phyloP scores from a whole-genome alignment of 495 filamentous ascomycete species.

The Penicillium desertorum region DNA sequence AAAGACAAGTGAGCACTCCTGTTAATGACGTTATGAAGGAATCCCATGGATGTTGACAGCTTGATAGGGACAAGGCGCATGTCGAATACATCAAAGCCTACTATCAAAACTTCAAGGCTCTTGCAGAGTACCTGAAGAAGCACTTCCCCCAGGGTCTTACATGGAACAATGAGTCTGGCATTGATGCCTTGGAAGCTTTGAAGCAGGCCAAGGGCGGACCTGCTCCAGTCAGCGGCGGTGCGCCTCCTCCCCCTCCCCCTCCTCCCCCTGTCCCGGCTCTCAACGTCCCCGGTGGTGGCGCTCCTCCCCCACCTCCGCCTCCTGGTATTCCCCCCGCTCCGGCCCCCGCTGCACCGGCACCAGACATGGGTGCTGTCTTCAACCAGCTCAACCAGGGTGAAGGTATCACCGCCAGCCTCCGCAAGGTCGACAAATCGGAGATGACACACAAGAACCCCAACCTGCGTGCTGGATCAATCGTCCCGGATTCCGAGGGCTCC shows the following conservation, averaged over 20 bases:
- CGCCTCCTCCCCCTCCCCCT: conserved; percentile 53
- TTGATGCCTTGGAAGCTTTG: conserved; percentile 69
- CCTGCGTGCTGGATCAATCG: conserved; percentile 70
- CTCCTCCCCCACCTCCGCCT: conserved; percentile 78
- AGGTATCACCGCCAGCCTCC: conserved; percentile 77
- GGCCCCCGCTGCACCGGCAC: conserved; percentile 33
- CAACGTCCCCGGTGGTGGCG: conserved; percentile 55
- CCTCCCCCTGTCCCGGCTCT: conserved; percentile 59
- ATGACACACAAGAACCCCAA: conserved; percentile 99
- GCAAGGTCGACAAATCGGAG: conserved; percentile 88
- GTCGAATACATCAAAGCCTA: conserved; percentile 85
- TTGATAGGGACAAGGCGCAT: conserved; percentile 66
- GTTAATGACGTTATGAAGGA: background rate
- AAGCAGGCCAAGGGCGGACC: conserved; percentile 57
- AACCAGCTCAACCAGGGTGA: conserved; percentile 86
- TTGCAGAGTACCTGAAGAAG: conserved; percentile 76
- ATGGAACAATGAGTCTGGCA: conserved; percentile 81
- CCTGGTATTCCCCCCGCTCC: conserved; percentile 36
- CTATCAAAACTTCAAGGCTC: conserved; percentile 79
- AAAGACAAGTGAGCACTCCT: conserved; percentile 76
- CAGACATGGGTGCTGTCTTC: conserved; percentile 82
- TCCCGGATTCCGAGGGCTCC: conserved; percentile 53
- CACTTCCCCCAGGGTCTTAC: conserved; percentile 75
- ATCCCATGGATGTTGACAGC: conserved; percentile 17
- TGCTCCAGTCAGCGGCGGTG: conserved; percentile 38